These are phyloP conservation scores for Rossbeevera mucosa DNA, from an alignment of 768 basidiomycete genomes.

Conservation along the genomic window DNA sequence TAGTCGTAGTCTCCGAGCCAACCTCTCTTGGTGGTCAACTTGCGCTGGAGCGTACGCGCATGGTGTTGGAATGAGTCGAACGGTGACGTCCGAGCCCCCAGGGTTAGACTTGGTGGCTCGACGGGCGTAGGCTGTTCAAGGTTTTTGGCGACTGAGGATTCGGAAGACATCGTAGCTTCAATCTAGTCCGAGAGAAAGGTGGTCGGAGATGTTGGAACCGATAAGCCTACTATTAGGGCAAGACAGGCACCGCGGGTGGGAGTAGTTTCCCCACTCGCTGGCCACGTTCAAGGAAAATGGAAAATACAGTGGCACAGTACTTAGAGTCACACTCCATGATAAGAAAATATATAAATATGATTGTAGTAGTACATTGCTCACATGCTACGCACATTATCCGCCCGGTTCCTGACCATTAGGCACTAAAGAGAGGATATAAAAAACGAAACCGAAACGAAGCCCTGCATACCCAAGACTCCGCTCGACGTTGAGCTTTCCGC, in stretches of 20 bases:
- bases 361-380: background rate
- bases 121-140: conserved; percentile 16
- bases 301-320: no score
- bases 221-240: background rate
- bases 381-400: background rate
- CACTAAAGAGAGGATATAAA: background rate
- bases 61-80: conserved; percentile 6
- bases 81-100: background rate
- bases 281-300: no score
- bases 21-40: conserved; percentile 51
- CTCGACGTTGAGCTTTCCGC: background rate
- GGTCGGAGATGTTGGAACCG: background rate
- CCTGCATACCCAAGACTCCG: background rate
- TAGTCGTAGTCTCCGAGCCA: conserved; percentile 89
- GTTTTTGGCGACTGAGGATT: conserved; percentile 7
- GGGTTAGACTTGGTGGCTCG: conserved; percentile 6
- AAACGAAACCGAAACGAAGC: background rate
- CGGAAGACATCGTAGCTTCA: conserved; percentile 12
- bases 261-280: no score
- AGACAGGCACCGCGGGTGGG: background rate
- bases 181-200: background rate
- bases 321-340: no score
- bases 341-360: no score
- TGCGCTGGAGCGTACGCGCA: conserved; percentile 21
- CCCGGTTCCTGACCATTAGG: background rate